A percentile compares a stretch with the other conserved stretches of the same genome.
Conservation (phyloP, 495 filamentous ascomycete species). For the Rostrohypoxylon terebratum region DNA sequence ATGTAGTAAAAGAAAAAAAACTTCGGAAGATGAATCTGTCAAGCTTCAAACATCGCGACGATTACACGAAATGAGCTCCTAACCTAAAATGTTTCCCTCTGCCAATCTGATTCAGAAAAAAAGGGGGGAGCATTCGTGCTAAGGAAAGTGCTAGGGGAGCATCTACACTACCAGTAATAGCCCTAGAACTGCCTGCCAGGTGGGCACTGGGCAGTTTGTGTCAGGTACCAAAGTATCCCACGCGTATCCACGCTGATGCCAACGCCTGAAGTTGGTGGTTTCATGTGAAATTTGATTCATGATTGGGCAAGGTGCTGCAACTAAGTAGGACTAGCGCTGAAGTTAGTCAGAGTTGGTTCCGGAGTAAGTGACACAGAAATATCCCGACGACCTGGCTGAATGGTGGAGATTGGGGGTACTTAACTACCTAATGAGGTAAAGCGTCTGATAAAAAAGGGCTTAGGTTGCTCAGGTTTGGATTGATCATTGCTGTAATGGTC, state of each 20-base stretch:
- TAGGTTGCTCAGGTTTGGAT: neutral
- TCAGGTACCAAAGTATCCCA: neutral
- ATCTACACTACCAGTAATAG: no score
- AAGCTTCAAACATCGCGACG: constrained; percentile 23
- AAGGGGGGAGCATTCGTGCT: neutral
- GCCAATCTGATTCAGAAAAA: constrained; percentile 20
- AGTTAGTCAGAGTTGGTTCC: constrained; percentile 32
- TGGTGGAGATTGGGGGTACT: constrained; percentile 13
- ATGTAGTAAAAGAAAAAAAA: neutral
- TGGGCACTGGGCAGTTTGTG: neutral
- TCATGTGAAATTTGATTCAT: constrained; percentile 41
- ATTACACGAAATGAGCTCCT: constrained; percentile 30
- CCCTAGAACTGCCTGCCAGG: no score
- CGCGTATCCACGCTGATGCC: constrained; percentile 22
- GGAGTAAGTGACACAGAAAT: constrained; percentile 42
- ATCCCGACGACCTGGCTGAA: constrained; percentile 41
- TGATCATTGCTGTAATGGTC: constrained; percentile 10
- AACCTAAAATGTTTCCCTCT: constrained; percentile 37
- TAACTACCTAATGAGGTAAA: constrained; percentile 16
- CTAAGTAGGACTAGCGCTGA: constrained; percentile 26
- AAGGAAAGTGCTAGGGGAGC: no score
- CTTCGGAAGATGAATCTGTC: constrained; percentile 14
- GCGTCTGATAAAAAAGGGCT: constrained; percentile 16
- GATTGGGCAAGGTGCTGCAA: constrained; percentile 33
- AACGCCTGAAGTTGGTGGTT: constrained; percentile 38